Conservation (phyloP, 495 filamentous ascomycete species). For the Lophiotrema nucula region DNA sequence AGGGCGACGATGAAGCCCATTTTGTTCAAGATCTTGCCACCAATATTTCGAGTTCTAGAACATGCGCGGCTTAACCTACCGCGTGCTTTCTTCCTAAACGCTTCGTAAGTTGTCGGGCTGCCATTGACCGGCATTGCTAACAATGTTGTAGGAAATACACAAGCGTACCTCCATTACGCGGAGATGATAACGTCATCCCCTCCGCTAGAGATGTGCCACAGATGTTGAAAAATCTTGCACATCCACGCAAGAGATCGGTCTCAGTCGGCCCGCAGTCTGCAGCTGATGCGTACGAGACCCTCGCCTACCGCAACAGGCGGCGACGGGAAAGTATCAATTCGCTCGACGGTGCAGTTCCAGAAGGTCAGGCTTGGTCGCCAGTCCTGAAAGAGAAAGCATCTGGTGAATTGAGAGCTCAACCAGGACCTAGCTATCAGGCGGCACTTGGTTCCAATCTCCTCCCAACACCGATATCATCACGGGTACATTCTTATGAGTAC, state of each 20-base stretch:
- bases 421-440: conserved; percentile 2
- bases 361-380: conserved; percentile 5
- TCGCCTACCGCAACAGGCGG: conserved; percentile 85
- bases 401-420: background rate
- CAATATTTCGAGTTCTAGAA: conserved; percentile 83
- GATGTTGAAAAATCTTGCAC: conserved; percentile 73
- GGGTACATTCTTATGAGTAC: conserved; percentile 62
- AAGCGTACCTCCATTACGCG: conserved; percentile 70
- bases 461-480: conserved; percentile 42
- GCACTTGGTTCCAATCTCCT: conserved; percentile 22
- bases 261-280: conserved; percentile 93
- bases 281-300: conserved; percentile 91
- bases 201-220: conserved; percentile 78
- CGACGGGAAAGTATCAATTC: conserved; percentile 67
- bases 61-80: conserved; percentile 73
- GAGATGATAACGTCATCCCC: conserved; percentile 84
- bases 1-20: conserved; percentile 81
- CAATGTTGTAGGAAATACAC: conserved; percentile 66
- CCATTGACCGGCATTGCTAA: background rate
- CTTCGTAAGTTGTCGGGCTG: conserved; percentile 56
- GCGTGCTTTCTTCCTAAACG: conserved; percentile 82
- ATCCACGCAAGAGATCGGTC: conserved; percentile 76
- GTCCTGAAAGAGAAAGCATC: background rate
- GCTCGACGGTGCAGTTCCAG: conserved; percentile 13
- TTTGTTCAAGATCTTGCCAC: conserved; percentile 73